These are phyloP conservation scores for Annulohypoxylon stygium DNA, from an alignment of 495 filamentous ascomycete species.

Conservation along the genomic window DNA sequence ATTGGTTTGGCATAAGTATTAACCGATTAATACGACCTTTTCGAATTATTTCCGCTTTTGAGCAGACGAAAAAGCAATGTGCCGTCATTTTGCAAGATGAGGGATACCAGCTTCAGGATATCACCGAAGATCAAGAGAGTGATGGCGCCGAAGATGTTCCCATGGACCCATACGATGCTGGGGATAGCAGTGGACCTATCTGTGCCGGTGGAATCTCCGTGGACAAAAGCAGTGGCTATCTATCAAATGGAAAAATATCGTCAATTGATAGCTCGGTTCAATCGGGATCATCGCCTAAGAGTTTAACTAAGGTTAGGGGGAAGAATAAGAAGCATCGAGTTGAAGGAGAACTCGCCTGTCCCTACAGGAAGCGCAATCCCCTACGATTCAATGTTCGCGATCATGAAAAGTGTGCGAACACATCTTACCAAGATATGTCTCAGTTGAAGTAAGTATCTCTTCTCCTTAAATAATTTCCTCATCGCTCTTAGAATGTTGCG, in stretches of 20 bases:
- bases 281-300: constrained; percentile 5
- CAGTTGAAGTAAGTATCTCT: constrained; percentile 50
- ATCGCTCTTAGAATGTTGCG: too few relatives aligned
- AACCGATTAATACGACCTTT: constrained; percentile 13
- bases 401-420: constrained; percentile 48
- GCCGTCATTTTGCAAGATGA: constrained; percentile 22
- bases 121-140: not conserved
- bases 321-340: constrained; percentile 14
- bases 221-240: not conserved
- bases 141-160: not conserved
- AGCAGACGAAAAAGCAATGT: constrained; percentile 21
- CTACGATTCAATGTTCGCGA: constrained; percentile 54
- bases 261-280: not conserved
- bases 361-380: constrained; percentile 58
- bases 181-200: constrained; percentile 4
- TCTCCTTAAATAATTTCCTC: not conserved
- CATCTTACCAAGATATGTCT: constrained; percentile 45
- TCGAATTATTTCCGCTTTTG: constrained; percentile 23
- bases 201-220: not conserved
- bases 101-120: constrained; percentile 17
- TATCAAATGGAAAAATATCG: not conserved
- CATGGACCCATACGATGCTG: constrained; percentile 20
- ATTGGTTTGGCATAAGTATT: constrained; percentile 31
- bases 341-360: constrained; percentile 47
- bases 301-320: not conserved